These are phyloP conservation scores for Volvox reticuliferus DNA, from an alignment of 139 green algal species.

Conservation along the genomic window DNA sequence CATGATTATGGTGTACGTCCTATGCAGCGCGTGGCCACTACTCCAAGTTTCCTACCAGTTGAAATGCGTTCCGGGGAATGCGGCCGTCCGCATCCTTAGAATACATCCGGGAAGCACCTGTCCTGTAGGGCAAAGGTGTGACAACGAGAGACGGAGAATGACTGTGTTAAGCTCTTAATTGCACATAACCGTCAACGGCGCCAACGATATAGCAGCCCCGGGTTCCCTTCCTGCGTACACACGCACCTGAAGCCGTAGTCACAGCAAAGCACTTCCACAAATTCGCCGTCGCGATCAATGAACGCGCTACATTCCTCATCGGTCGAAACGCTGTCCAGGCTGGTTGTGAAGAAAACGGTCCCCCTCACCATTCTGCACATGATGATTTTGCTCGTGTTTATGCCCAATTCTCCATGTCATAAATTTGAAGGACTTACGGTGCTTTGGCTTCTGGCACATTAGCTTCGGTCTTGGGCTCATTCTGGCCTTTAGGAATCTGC, in stretches of 20 bases:
- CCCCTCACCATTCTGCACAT: neutral
- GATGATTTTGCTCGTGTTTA: neutral
- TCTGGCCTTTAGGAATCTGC: neutral
- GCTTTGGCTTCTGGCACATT: neutral
- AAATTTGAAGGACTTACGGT: neutral
- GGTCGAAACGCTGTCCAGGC: constrained; percentile 1
- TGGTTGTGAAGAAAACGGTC: neutral
- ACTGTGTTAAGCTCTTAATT: too few relatives aligned
- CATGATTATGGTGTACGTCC: too few relatives aligned
- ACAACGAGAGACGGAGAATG: too few relatives aligned
- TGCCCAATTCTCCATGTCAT: neutral
- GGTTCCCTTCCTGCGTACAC: too few relatives aligned
- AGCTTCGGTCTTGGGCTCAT: neutral
- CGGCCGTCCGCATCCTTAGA: constrained; percentile 75
- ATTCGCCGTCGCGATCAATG: constrained; percentile 59
- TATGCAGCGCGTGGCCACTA: too few relatives aligned
- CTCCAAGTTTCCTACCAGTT: constrained; percentile 63
- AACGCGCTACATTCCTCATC: constrained; percentile 49
- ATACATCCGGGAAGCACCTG: constrained; percentile 77
- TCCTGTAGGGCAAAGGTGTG: neutral
- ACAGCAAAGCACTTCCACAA: constrained; percentile 82
- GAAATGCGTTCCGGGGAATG: constrained; percentile 69
- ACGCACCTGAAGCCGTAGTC: constrained; percentile 86
- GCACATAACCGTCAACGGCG: too few relatives aligned
- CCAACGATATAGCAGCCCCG: too few relatives aligned